Evolutionary conservation across 176 grass and related monocot species (phyloP).

Genomic region (Echinochloa phyllopogon): DNA sequence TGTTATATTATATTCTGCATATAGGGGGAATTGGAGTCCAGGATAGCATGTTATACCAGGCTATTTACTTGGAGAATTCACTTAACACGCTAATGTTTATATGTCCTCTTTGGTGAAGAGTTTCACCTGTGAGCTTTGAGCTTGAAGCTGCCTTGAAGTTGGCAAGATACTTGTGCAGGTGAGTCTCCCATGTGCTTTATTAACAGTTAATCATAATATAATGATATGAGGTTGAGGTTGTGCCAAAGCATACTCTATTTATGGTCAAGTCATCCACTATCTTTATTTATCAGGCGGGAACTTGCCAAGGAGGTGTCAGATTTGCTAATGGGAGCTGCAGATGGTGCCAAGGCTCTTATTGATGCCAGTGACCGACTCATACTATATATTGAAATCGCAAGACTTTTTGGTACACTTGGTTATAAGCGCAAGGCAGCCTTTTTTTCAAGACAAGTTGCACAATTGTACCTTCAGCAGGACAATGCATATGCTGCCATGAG

Average conservation of each 20-base stretch:
- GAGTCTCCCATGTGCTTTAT: slow-evolving; percentile 16
- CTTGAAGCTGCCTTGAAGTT: slow-evolving; percentile 97
- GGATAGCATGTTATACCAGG: slow-evolving; percentile 25
- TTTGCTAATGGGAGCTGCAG: slow-evolving; percentile 96
- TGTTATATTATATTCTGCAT: slow-evolving; percentile 26
- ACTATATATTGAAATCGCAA: slow-evolving; percentile 95
- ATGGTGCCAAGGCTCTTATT: slow-evolving; percentile 98
- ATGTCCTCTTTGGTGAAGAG: slow-evolving; percentile 56
- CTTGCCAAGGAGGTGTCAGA: slow-evolving; percentile 92
- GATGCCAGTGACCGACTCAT: slow-evolving; percentile 92
- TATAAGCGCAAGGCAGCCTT: slow-evolving; percentile 97
- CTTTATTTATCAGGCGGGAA: slow-evolving; percentile 65
- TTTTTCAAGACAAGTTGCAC: slow-evolving; percentile 98
- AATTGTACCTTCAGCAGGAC: slow-evolving; percentile 97
- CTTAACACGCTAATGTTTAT: slow-evolving; percentile 30
- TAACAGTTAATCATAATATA: slow-evolving; percentile 14
- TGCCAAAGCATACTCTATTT: slow-evolving; percentile 18
- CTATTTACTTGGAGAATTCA: slow-evolving; percentile 27
- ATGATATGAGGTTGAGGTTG: slow-evolving; percentile 31
- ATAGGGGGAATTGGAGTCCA: background rate
- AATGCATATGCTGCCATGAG: slow-evolving; percentile 89
- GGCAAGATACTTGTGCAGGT: slow-evolving; percentile 96
- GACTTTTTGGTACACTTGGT: slow-evolving; percentile 92
- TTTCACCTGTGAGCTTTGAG: slow-evolving; percentile 99
- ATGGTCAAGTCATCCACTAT: background rate